phyloP scores from a whole-genome alignment of 805 yeast species.

The Candida coleopterorum region DNA sequence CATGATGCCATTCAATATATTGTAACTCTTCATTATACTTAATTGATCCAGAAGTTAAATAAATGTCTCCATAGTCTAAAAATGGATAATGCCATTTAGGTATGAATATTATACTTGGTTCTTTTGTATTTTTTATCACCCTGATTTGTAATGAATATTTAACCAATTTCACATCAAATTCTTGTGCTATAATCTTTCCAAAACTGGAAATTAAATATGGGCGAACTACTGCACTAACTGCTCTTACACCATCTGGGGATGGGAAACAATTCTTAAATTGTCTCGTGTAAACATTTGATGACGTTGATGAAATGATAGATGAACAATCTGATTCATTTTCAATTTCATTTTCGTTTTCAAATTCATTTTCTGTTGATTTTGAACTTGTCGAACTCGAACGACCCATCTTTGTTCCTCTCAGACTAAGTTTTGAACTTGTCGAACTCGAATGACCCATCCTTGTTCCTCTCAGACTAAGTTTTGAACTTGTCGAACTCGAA shows the following conservation, averaged over 20 bases:
- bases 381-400: constrained; percentile 3
- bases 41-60: constrained; percentile 53
- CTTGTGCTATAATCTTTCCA: constrained; percentile 53
- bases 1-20: constrained; percentile 67
- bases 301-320: constrained; percentile 13
- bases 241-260: constrained; percentile 63
- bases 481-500: constrained; percentile 3
- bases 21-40: constrained; percentile 48
- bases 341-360: too few species aligned
- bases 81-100: constrained; percentile 69
- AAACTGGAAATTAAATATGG: constrained; percentile 66
- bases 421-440: constrained; percentile 1
- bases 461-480: background rate
- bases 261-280: constrained; percentile 34
- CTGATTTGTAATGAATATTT: constrained; percentile 48
- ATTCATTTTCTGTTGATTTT: background rate
- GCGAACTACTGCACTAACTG: constrained; percentile 67
- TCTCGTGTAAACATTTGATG: constrained; percentile 18
- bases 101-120: constrained; percentile 58
- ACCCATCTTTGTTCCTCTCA: constrained; percentile 2
- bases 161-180: constrained; percentile 51
- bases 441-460: constrained; percentile 5
- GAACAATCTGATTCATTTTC: constrained; percentile 13
- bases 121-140: constrained; percentile 12
- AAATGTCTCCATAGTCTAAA: constrained; percentile 44